Evolutionary conservation across 495 filamentous ascomycete genomes (phyloP).

Genomic region (Staphylotrichum tortipilum): DNA sequence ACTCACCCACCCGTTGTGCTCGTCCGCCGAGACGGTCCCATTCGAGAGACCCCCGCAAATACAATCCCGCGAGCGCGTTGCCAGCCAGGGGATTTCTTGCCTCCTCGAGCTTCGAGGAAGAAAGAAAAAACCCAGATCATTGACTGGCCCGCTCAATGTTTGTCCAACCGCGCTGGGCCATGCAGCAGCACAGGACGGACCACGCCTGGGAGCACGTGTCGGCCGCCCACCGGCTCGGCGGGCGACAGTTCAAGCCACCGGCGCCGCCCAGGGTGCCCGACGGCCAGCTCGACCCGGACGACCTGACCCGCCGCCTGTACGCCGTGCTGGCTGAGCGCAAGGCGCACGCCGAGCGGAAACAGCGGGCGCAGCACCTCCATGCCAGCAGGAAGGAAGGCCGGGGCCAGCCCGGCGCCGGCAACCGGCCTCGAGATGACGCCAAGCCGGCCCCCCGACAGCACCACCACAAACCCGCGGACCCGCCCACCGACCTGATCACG

Average conservation of each 20-base stretch:
- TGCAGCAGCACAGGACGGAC: conserved; percentile 20
- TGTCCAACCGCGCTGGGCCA: neutral
- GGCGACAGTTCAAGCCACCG: neutral
- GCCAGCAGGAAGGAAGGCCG: neutral
- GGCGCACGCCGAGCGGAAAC: conserved; percentile 16
- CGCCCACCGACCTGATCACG: conserved; percentile 8
- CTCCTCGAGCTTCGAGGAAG: no score
- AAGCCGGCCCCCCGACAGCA: conserved; percentile 2
- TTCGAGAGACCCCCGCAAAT: no score
- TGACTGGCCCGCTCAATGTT: neutral
- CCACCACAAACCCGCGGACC: conserved; percentile 3
- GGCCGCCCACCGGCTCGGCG: neutral
- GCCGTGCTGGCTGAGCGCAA: conserved; percentile 37
- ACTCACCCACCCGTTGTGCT: no score
- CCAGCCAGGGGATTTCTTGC: neutral
- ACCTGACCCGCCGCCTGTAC: conserved; percentile 39
- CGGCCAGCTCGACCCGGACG: conserved; percentile 43
- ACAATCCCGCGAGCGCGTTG: no score
- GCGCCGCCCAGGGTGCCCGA: conserved; percentile 15
- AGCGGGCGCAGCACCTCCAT: no score
- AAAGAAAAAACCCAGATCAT: no score
- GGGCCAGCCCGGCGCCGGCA: neutral
- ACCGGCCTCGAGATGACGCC: neutral
- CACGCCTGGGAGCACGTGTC: conserved; percentile 13
- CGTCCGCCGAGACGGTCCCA: no score